A percentile compares a stretch with the other conserved stretches of the same genome.
These are phyloP conservation scores for Cryptococcus sp. DNA, from an alignment of 1,284 basidiomycete genomes.

Conservation along the genomic window DNA sequence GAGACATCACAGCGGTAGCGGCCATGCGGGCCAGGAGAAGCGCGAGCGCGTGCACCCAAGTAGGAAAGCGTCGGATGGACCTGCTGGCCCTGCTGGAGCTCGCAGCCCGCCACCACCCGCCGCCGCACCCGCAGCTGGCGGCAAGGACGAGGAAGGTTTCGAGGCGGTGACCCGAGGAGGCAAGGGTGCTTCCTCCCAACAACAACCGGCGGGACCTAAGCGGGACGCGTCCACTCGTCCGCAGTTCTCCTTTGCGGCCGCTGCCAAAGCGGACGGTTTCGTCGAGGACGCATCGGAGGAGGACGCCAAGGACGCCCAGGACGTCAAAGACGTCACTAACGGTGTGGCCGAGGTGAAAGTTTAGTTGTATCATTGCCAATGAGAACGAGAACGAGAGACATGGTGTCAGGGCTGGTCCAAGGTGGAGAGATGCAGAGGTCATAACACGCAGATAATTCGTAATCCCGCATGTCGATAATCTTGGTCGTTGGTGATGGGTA, in stretches of 20 bases:
- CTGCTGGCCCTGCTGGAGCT: not conserved
- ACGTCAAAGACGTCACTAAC: constrained; percentile 23
- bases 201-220: constrained; percentile 18
- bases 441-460: too few species aligned
- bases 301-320: constrained; percentile 16
- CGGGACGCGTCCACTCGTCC: constrained; percentile 36
- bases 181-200: constrained; percentile 10
- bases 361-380: constrained; percentile 6
- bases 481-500: too few species aligned
- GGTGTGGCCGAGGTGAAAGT: constrained; percentile 33
- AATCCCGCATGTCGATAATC: too few species aligned
- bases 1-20: too few species aligned
- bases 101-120: not conserved
- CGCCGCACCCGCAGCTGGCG: too few species aligned
- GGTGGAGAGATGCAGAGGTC: not conserved
- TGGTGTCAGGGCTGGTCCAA: not conserved
- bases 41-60: constrained; percentile 29
- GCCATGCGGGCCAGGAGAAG: constrained; percentile 3
- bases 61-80: constrained; percentile 5
- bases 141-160: constrained; percentile 39
- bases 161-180: constrained; percentile 28
- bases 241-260: constrained; percentile 50
- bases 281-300: constrained; percentile 23
- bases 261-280: constrained; percentile 38
- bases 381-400: not conserved